These are phyloP conservation scores for Tricholoma saponaceum DNA, from an alignment of 768 basidiomycete species.

Conservation along the genomic window DNA sequence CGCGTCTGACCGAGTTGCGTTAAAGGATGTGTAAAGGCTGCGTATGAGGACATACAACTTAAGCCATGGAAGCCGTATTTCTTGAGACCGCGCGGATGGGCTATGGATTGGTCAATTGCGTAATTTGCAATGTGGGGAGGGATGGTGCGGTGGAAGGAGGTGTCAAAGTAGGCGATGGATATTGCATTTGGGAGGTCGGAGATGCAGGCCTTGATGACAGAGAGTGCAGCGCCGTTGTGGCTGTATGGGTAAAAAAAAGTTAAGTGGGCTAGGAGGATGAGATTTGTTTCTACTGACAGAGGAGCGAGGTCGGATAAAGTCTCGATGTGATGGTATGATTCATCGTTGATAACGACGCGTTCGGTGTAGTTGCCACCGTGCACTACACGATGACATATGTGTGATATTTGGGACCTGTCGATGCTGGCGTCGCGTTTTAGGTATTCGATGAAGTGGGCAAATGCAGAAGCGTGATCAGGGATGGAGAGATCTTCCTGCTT, in stretches of 20 bases:
- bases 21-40: neutral
- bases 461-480: slow-evolving; percentile 58
- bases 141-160: slow-evolving; percentile 76
- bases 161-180: slow-evolving; percentile 86
- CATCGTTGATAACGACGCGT: slow-evolving; percentile 58
- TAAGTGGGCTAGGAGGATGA: neutral
- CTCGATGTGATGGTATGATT: slow-evolving; percentile 70
- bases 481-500: slow-evolving; percentile 43
- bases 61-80: slow-evolving; percentile 94
- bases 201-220: slow-evolving; percentile 60
- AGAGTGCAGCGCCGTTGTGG: slow-evolving; percentile 60
- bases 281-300: slow-evolving; percentile 49
- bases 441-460: slow-evolving; percentile 52
- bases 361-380: slow-evolving; percentile 79
- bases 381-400: slow-evolving; percentile 78
- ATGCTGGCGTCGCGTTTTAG: slow-evolving; percentile 40
- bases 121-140: slow-evolving; percentile 77
- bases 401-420: slow-evolving; percentile 38
- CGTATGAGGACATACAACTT: slow-evolving; percentile 44
- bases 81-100: slow-evolving; percentile 62
- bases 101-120: slow-evolving; percentile 63
- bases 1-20: slow-evolving; percentile 37
- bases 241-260: slow-evolving; percentile 21
- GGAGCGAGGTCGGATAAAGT: slow-evolving; percentile 78
- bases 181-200: slow-evolving; percentile 58